Percentiles rank a stretch among this genome's conserved stretches.
Conservation (phyloP, 441 rosid species). For the Syzygium malaccense region DNA sequence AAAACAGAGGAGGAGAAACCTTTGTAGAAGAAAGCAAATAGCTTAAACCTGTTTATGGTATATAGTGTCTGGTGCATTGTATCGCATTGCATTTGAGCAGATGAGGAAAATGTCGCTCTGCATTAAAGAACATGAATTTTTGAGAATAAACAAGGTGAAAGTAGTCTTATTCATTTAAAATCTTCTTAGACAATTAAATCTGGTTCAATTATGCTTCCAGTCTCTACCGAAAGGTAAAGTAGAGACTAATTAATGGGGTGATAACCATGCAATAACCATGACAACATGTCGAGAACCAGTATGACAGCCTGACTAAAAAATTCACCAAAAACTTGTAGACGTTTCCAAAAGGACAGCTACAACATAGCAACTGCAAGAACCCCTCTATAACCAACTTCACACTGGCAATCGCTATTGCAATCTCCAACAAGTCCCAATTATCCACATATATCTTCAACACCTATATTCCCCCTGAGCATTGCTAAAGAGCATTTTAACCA, state of each 20-base stretch:
- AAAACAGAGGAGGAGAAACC: neutral
- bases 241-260: neutral
- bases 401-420: neutral
- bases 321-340: neutral
- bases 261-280: neutral
- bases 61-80: conserved; percentile 12
- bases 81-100: conserved; percentile 13
- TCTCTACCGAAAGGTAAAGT: neutral
- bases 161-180: neutral
- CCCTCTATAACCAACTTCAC: neutral
- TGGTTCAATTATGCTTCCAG: neutral
- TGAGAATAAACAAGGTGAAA: neutral
- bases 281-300: neutral
- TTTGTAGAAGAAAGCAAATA: neutral
- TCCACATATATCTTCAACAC: neutral
- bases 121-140: neutral
- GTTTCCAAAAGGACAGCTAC: neutral
- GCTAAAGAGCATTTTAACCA: neutral
- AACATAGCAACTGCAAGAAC: neutral
- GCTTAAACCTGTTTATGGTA: conserved; percentile 12
- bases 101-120: conserved; percentile 13
- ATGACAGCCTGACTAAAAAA: neutral
- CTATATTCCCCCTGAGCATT: neutral
- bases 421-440: neutral
- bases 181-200: neutral